phyloP scores from a whole-genome alignment of 441 rosid species.

The Rhodomyrtus psidioides region DNA sequence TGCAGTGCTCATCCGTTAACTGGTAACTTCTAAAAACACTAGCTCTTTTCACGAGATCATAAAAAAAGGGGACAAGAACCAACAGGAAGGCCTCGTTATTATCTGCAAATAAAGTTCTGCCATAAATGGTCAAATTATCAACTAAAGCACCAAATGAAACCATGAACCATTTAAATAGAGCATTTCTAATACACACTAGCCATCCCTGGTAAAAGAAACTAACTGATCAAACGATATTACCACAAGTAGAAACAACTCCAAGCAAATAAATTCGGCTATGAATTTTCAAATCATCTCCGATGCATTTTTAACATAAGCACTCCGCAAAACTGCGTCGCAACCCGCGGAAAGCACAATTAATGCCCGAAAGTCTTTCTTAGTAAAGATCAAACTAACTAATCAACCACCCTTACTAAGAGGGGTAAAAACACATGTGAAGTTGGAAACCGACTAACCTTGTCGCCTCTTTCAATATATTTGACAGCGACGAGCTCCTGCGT shows the following conservation, averaged over 20 bases:
- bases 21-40: background rate
- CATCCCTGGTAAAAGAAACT: background rate
- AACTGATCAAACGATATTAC: background rate
- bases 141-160: background rate
- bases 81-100: background rate
- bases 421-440: background rate
- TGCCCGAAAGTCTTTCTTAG: background rate
- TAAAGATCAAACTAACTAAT: background rate
- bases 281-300: background rate
- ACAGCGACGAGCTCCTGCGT: slow-evolving; percentile 64
- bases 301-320: background rate
- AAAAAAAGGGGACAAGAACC: background rate
- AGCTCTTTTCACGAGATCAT: background rate
- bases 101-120: background rate
- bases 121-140: background rate
- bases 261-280: background rate
- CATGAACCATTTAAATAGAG: background rate
- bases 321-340: background rate
- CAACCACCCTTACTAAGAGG: background rate
- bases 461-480: slow-evolving; percentile 69
- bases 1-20: background rate
- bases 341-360: background rate
- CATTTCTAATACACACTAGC: background rate
- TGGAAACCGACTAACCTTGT: slow-evolving; percentile 28
- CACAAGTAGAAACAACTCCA: background rate